These are phyloP conservation scores for Bromus sterilis DNA, from an alignment of 176 grass and related monocot genomes.

Conservation along the genomic window DNA sequence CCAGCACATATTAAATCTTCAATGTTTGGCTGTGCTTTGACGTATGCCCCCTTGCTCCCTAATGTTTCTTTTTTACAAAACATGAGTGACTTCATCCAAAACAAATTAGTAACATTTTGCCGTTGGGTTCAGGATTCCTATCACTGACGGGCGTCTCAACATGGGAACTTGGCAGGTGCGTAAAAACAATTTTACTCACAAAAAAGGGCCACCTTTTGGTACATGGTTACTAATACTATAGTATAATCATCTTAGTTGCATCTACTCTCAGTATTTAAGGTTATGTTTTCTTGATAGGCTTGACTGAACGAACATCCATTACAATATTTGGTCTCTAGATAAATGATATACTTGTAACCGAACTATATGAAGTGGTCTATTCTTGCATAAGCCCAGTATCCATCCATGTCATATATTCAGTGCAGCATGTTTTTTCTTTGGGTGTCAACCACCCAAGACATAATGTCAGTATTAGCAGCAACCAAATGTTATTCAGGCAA, in stretches of 20 bases:
- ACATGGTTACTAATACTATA: background rate
- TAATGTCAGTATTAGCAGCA: background rate
- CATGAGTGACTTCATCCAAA: background rate
- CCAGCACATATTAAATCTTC: slow-evolving; percentile 99
- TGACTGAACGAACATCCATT: background rate
- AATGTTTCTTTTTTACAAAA: background rate
- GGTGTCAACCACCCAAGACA: background rate
- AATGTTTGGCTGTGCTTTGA: slow-evolving; percentile 90
- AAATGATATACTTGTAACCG: background rate
- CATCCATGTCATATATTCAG: background rate
- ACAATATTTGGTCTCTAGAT: background rate
- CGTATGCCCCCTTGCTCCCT: slow-evolving; percentile 28
- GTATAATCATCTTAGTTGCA: background rate
- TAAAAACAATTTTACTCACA: background rate
- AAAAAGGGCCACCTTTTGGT: background rate
- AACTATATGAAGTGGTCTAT: background rate
- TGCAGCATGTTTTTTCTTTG: background rate
- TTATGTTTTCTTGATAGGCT: background rate
- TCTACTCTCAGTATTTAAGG: background rate
- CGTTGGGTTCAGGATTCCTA: slow-evolving; percentile 66
- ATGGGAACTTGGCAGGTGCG: slow-evolving; percentile 95
- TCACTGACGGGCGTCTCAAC: slow-evolving; percentile 77
- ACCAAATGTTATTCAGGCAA: background rate
- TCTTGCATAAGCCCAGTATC: background rate
- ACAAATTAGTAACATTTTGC: background rate